Conservation (phyloP, 768 basidiomycete genomes). For the Leccinum incarnatum region DNA sequence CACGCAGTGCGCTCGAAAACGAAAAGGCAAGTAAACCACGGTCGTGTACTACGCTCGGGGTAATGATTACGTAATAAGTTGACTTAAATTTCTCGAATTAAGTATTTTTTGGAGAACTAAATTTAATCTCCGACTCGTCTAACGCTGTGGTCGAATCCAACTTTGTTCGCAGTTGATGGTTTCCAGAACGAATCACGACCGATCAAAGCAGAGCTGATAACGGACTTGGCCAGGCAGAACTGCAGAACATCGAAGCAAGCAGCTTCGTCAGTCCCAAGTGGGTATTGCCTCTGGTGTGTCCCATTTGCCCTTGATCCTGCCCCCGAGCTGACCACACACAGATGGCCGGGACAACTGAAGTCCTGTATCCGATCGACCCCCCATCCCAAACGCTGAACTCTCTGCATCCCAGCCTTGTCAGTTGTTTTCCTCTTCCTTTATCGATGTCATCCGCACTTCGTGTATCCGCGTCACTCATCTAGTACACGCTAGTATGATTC, state of each 20-base stretch:
- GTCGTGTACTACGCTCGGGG: no score
- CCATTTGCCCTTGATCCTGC: background rate
- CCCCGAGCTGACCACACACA: conserved; percentile 27
- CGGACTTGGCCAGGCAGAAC: conserved; percentile 64
- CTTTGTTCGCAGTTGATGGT: conserved; percentile 57
- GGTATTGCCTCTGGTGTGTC: conserved; percentile 5
- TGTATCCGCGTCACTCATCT: background rate
- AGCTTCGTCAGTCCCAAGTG: conserved; percentile 86
- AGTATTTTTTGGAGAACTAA: no score
- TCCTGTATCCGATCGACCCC: conserved; percentile 56
- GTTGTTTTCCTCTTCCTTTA: background rate
- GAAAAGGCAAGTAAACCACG: no score
- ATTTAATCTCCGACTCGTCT: no score
- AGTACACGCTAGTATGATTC: background rate
- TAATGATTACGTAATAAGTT: no score
- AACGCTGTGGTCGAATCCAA: conserved; percentile 5
- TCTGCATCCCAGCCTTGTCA: conserved; percentile 45
- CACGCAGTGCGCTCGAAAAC: no score
- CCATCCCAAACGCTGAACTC: conserved; percentile 54
- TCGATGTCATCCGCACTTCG: background rate
- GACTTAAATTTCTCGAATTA: no score
- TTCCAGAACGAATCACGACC: conserved; percentile 80
- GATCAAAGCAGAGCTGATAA: conserved; percentile 53
- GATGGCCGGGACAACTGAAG: conserved; percentile 87
- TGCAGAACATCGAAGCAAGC: conserved; percentile 73